Evolutionary conservation across 306 rosid species (phyloP), one percentile per base, ranked within the genome.

Genomic region (Cucurbita moschata): DNA sequence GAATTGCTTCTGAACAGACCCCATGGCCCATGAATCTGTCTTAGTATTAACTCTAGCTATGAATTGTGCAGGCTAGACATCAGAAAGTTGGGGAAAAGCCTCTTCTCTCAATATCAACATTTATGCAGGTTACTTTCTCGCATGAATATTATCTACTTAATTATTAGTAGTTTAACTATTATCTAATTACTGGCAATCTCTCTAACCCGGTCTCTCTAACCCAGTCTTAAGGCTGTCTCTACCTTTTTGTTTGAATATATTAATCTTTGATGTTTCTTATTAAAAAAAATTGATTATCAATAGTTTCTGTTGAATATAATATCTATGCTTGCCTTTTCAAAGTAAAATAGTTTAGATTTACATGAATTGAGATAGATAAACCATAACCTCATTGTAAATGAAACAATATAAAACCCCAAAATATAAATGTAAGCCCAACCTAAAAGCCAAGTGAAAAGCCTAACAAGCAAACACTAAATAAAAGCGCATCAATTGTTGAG

Each of bases 31-130:
- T 67, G 55, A n/a, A 4, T 44, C 72, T 67, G 37, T 40, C 72
- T 23, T 67, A 67, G 26, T 67, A 11, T 46, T 44, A 69, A 23
- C 55, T 49, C 4, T 69, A 49, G 8, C 74, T 77, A 51, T 82
- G 85, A 54, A 46, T 66, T 88, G 58, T 85, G 89, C 96, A 95
- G 99, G 89, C 99, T 84, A 88, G 96, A 86, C 47, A 89, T 72
- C 90, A 91, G 82, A 95, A 91, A 77, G 99, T 95, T 60, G 99
- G 99, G 84, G 99, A 95, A 88, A 95, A 89, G 77, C 90, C 99
- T 81, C 92, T 94, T 82, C 98, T 94, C 80, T 91, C 99, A 55
- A 26, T 95, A 78, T 89, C 97, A 63, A 84, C 90, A 63, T 81
- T 95, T 46, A 18, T 82, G 81, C 99, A 95, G 99, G 99, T 95